Conservation (phyloP, 768 basidiomycete genomes). For the Suillus discolor region DNA sequence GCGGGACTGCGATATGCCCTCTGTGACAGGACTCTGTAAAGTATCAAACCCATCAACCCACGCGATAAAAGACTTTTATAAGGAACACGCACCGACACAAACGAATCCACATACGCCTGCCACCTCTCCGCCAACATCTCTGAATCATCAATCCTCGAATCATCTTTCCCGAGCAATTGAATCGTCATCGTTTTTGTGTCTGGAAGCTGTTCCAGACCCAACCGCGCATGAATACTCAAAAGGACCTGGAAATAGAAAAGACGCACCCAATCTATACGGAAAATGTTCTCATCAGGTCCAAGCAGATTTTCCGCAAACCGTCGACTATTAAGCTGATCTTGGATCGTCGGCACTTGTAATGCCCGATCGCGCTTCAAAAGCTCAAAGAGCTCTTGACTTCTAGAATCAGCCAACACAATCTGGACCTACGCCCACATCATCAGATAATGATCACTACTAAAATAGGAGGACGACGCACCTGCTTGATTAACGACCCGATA, state of each 20-base stretch:
- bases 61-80: background rate
- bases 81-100: conserved; percentile 54
- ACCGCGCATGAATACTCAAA: conserved; percentile 1
- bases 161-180: conserved; percentile 80
- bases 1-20: conserved; percentile 50
- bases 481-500: conserved; percentile 86
- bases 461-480: conserved; percentile 47
- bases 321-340: conserved; percentile 71
- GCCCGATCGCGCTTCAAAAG: conserved; percentile 69
- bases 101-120: conserved; percentile 80
- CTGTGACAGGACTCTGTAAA: conserved; percentile 57
- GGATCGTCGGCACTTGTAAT: conserved; percentile 58
- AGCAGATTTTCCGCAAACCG: conserved; percentile 68
- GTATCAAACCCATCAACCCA: background rate
- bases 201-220: conserved; percentile 48
- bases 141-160: conserved; percentile 72
- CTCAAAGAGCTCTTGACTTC: conserved; percentile 74
- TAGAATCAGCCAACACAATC: conserved; percentile 63
- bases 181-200: conserved; percentile 68
- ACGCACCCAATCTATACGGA: conserved; percentile 80
- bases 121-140: conserved; percentile 77
- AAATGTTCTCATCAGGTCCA: conserved; percentile 78
- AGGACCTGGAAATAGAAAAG: background rate
- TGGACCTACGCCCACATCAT: conserved; percentile 50
- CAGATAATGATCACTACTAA: background rate